These are phyloP conservation scores for Pythium aristosporum DNA, from an alignment of 352 stramenopile species.

Conservation along the genomic window DNA sequence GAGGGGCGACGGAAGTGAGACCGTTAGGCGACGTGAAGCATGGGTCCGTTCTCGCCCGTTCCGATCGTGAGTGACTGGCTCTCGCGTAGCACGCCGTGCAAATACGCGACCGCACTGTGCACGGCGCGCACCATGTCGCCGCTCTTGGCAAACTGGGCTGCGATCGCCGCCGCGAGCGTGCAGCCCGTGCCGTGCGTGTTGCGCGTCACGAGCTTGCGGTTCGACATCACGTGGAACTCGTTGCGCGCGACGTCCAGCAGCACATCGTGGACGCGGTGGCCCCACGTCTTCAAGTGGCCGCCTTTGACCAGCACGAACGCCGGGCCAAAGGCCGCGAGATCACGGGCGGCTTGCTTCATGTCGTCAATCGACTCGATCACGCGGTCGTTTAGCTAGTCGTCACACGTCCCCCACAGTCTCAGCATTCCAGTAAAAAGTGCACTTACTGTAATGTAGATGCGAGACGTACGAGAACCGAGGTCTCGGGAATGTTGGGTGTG, in stretches of 20 bases:
- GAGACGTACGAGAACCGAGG: slow-evolving; percentile 72
- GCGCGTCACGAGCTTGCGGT: slow-evolving; percentile 36
- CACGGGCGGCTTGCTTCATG: slow-evolving; percentile 76
- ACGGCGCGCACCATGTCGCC: slow-evolving; percentile 40
- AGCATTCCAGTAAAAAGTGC: slow-evolving; percentile 2
- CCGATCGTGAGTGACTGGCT: slow-evolving; percentile 39
- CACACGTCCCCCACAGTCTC: no score
- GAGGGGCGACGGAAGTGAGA: no score
- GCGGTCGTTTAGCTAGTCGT: slow-evolving; percentile 35
- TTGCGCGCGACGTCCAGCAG: slow-evolving; percentile 29
- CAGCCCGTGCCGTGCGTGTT: slow-evolving; percentile 90
- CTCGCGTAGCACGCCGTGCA: slow-evolving; percentile 38
- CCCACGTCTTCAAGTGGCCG: slow-evolving; percentile 58
- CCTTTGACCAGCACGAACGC: slow-evolving; percentile 91
- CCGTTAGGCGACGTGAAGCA: slow-evolving; percentile 40
- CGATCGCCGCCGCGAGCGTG: slow-evolving; percentile 92
- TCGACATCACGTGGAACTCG: slow-evolving; percentile 36
- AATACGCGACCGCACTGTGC: slow-evolving; percentile 36
- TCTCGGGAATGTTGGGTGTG: slow-evolving; percentile 95
- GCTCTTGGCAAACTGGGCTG: slow-evolving; percentile 75
- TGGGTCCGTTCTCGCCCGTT: slow-evolving; percentile 36
- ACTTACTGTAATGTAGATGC: not conserved
- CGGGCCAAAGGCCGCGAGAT: slow-evolving; percentile 65
- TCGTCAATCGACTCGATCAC: slow-evolving; percentile 45
- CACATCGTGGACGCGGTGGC: slow-evolving; percentile 39